A percentile compares a stretch with the other conserved stretches of the same genome.
phyloP scores from a whole-genome alignment of 129 eudicot genomes.

The Centrapalus pauciflorus region DNA sequence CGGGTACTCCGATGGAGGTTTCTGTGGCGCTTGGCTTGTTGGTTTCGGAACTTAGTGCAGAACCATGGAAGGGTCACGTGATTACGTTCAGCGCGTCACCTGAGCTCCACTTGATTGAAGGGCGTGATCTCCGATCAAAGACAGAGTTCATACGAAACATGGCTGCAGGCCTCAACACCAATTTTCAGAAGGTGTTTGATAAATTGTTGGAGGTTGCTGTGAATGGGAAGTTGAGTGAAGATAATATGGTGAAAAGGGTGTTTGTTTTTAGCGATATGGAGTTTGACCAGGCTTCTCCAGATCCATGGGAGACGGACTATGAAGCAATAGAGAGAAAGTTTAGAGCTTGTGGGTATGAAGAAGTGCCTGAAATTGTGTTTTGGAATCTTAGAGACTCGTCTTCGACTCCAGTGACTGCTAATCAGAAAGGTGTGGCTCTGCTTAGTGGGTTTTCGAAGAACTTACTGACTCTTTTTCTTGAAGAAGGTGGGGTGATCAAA shows the following conservation, averaged over 20 bases:
- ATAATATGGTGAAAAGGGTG: slow-evolving; percentile 50
- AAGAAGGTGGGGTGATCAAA: slow-evolving; percentile 30
- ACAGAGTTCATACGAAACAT: slow-evolving; percentile 27
- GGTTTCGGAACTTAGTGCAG: slow-evolving; percentile 44
- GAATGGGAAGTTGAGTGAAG: slow-evolving; percentile 30
- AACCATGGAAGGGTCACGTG: slow-evolving; percentile 53
- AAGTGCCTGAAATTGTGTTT: slow-evolving; percentile 62
- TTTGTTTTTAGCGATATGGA: slow-evolving; percentile 72
- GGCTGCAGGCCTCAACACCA: slow-evolving; percentile 29
- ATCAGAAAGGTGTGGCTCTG: slow-evolving; percentile 40
- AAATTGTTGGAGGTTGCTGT: slow-evolving; percentile 42
- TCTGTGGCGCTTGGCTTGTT: slow-evolving; percentile 51
- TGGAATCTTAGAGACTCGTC: slow-evolving; percentile 55
- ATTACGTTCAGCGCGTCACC: slow-evolving; percentile 36
- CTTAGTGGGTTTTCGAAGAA: slow-evolving; percentile 63
- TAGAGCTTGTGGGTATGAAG: slow-evolving; percentile 26
- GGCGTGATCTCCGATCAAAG: slow-evolving; percentile 31
- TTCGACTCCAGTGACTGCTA: slow-evolving; percentile 39
- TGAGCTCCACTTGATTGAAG: slow-evolving; percentile 29
- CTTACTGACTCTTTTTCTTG: slow-evolving; percentile 45
- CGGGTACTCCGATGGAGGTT: slow-evolving; percentile 46
- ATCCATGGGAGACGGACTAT: slow-evolving; percentile 63
- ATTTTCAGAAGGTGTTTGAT: slow-evolving; percentile 51
- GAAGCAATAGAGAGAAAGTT: slow-evolving; percentile 44
- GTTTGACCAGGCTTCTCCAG: slow-evolving; percentile 34